Evolutionary conservation across 2,329 filamentous ascomycete genomes (phyloP).

Genomic region (Cladophialophora exuberans): DNA sequence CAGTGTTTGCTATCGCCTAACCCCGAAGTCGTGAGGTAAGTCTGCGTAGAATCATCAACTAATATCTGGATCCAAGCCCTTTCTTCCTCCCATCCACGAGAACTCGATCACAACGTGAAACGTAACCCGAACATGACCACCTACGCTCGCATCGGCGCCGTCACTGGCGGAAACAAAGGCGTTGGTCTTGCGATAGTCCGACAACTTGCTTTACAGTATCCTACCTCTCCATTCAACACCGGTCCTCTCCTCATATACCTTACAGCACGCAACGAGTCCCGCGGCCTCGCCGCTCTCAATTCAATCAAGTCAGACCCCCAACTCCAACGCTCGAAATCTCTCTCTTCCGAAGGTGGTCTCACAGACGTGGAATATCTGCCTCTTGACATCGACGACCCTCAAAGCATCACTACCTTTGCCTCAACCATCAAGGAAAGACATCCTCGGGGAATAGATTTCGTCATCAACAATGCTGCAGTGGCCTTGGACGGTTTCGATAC

Average conservation of each 20-base stretch:
- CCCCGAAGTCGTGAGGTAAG: conserved; percentile 7
- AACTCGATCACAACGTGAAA: background rate
- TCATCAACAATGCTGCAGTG: conserved; percentile 59
- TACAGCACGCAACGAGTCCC: conserved; percentile 53
- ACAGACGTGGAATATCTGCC: conserved; percentile 52
- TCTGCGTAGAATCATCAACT: background rate
- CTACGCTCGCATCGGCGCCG: conserved; percentile 49
- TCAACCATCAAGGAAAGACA: conserved; percentile 49
- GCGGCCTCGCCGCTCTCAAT: conserved; percentile 53
- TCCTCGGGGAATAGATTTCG: conserved; percentile 54
- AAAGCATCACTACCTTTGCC: conserved; percentile 50
- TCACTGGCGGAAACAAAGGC: conserved; percentile 58
- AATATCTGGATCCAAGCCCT: background rate
- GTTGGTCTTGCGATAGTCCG: conserved; percentile 57
- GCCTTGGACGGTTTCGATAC: conserved; percentile 52
- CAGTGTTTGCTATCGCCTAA: background rate
- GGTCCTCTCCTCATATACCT: conserved; percentile 58
- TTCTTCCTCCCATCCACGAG: too few species aligned
- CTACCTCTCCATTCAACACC: conserved; percentile 51
- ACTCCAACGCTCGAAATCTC: conserved; percentile 51
- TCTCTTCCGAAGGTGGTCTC: conserved; percentile 47
- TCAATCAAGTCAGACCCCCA: conserved; percentile 48
- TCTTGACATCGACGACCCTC: conserved; percentile 53
- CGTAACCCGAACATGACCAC: conserved; percentile 32
- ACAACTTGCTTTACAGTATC: conserved; percentile 58